Evolutionary conservation across 2,329 filamentous ascomycete genomes (phyloP).

Genomic region (Cytospora chrysosperma): DNA sequence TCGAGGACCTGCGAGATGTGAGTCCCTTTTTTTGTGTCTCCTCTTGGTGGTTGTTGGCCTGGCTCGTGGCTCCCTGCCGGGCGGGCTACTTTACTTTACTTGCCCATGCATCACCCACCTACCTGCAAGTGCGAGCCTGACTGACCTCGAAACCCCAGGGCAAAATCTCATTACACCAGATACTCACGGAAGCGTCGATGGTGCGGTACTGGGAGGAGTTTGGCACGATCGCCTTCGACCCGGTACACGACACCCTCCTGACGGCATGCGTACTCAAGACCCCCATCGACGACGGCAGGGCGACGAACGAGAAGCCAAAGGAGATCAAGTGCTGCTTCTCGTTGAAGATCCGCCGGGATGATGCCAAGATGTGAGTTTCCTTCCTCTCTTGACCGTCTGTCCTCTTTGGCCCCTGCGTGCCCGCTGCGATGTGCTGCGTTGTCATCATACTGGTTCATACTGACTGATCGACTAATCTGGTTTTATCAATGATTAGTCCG

Average conservation of each 20-base stretch:
- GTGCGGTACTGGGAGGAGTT: constrained; percentile 99
- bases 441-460: background rate
- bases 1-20: constrained; percentile 87
- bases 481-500: constrained; percentile 55
- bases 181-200: constrained; percentile 89
- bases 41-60: background rate
- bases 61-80: too few relatives aligned
- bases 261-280: constrained; percentile 91
- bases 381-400: background rate
- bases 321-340: constrained; percentile 94
- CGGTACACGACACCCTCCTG: constrained; percentile 88
- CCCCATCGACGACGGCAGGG: constrained; percentile 57
- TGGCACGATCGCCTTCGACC: constrained; percentile 94
- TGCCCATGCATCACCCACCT: too few relatives aligned
- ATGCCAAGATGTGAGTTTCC: constrained; percentile 86
- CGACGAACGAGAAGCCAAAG: constrained; percentile 43
- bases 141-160: constrained; percentile 58
- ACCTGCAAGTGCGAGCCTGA: too few relatives aligned
- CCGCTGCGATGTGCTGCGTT: too few relatives aligned
- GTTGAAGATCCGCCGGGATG: constrained; percentile 91
- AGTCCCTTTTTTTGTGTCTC: constrained; percentile 38
- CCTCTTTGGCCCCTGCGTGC: too few relatives aligned
- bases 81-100: too few relatives aligned
- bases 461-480: background rate
- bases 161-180: constrained; percentile 91